These are phyloP conservation scores for Salix koriyanagi DNA, from an alignment of 345 rosid genomes.

Conservation along the genomic window DNA sequence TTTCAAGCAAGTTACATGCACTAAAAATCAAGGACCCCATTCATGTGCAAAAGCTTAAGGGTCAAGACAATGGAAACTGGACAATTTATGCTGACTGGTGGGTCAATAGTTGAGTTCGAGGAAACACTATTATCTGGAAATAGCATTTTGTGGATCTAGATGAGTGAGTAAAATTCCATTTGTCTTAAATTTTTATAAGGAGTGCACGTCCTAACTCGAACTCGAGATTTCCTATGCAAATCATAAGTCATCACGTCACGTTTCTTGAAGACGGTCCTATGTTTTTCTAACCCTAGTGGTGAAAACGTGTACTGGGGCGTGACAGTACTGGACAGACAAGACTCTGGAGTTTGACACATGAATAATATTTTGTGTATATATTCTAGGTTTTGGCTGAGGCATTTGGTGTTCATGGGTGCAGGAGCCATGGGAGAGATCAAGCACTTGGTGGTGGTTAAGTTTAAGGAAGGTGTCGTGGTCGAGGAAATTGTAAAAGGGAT, in stretches of 20 bases:
- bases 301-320: slow-evolving; percentile 16
- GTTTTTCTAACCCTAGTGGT: neutral
- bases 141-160: too few relatives aligned
- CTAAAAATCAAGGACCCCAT: slow-evolving; percentile 28
- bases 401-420: slow-evolving; percentile 1
- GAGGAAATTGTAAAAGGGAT: slow-evolving; percentile 77
- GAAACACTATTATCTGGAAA: too few relatives aligned
- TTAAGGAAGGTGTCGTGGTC: slow-evolving; percentile 58
- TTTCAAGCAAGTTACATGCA: slow-evolving; percentile 7
- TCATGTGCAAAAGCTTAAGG: slow-evolving; percentile 36
- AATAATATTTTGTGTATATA: slow-evolving; percentile 28
- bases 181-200: fast-evolving
- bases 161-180: fast-evolving
- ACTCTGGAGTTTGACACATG: slow-evolving; percentile 41
- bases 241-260: too few relatives aligned
- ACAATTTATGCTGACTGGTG: slow-evolving; percentile 31
- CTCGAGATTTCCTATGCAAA: fast-evolving
- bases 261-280: neutral
- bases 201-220: fast-evolving
- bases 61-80: slow-evolving; percentile 25
- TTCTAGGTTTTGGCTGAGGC: neutral
- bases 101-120: slow-evolving; percentile 8
- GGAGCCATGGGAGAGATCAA: slow-evolving; percentile 57
- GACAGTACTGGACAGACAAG: slow-evolving; percentile 16
- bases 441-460: slow-evolving; percentile 84